Base-by-base conservation (phyloP, 202 grass and related monocot genomes). In the Digitaria exilis region DNA sequence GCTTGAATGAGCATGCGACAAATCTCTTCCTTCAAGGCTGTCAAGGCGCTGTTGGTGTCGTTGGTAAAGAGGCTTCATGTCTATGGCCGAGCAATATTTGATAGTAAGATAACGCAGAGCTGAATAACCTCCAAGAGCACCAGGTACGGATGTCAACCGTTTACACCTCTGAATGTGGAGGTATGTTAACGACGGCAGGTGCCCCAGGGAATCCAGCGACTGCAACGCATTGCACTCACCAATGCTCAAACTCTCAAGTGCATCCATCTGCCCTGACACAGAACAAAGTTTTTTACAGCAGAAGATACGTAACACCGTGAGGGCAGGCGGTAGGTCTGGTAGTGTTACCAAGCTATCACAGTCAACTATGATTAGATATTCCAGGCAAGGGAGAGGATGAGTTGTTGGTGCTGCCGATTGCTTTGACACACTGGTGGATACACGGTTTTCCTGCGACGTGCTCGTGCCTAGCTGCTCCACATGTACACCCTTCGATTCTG, bases 311-410 rank as follows among this genome's bases (percentile, higher is more conserved):
- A 77, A 46, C 2, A 0, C 0, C 41, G 7, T 31, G 16, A 63
- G 58, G 5, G 58, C 13, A 0, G 75, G 5, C 16, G 75, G 58
- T 32, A 78, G 41, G 11, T 63, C 1, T 11, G 48, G 9, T n/a
- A 75, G 71, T 65, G 28, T 5, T 78, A 31, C 28, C 43, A 65
- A 5, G 26, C 3, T 65, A 49, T 24, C 3, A 19, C 25, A n/a
- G 10, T 0, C 0, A 1, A 0, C 0, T n/a, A 63, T 30, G 1
- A 0, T 0, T 48, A 78, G 17, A 46, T 0, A 0, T n/a, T 77
- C 57, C 9, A 77, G 5, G 57, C 57, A n/a, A 1, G 41, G 35
- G 0, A 45, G 28, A 45, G 5, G 22, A 26, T 26, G 66, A 13
- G 26, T 69, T 17, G 12, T 69, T 1, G 6, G 12, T 69, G 22